Evolutionary conservation across 192 early-diverging fungal genomes (phyloP).

Genomic region (Piromyces finnis): DNA sequence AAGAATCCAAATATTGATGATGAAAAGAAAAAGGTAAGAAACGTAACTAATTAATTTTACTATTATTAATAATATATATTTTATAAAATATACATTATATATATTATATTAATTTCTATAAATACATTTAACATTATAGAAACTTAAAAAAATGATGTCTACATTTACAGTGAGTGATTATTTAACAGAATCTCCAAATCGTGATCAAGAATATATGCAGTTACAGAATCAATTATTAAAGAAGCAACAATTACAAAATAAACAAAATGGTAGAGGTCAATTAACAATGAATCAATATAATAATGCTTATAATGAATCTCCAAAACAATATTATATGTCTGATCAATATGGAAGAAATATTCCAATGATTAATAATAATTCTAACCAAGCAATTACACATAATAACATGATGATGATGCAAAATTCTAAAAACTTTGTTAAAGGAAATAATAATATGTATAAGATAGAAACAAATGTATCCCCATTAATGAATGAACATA

Average conservation of each 20-base stretch:
- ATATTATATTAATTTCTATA: no score
- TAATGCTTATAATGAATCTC: neutral
- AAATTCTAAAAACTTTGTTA: neutral
- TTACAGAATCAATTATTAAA: neutral
- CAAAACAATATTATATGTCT: neutral
- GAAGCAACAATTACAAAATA: neutral
- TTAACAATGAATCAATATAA: neutral
- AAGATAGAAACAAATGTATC: neutral
- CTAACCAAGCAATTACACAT: neutral
- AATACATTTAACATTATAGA: no score
- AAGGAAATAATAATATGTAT: neutral
- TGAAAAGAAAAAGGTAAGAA: neutral
- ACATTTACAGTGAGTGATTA: neutral
- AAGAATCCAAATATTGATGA: neutral
- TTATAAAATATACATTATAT: no score
- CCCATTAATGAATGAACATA: no score
- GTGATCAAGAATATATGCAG: neutral
- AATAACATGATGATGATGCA: neutral
- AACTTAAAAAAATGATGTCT: neutral
- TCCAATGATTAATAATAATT: neutral
- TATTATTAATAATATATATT: no score
- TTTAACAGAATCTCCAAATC: neutral
- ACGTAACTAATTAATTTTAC: neutral
- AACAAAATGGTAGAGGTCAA: neutral
- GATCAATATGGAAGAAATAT: neutral